Percentiles rank a stretch among this genome's conserved stretches.
These are phyloP conservation scores for Murraya koenigii DNA, from an alignment of 345 rosid genomes.

Conservation along the genomic window DNA sequence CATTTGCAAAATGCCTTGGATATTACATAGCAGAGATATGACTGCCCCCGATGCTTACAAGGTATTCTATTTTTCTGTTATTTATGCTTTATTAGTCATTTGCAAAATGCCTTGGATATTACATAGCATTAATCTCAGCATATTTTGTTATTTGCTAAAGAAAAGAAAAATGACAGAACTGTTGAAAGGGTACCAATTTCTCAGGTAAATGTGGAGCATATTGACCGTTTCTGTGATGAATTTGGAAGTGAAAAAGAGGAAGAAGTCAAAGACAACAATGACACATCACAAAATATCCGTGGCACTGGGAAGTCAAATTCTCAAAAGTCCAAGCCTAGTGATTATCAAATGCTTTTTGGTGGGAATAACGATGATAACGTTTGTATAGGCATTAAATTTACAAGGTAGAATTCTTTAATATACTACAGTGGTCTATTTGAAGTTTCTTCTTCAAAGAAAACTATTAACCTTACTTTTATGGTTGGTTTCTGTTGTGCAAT, in stretches of 20 bases:
- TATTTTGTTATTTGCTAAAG: background rate
- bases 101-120: background rate
- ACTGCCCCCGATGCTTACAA: constrained; percentile 64
- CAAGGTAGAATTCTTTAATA: constrained; percentile 50
- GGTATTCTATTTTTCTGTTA: constrained; percentile 39
- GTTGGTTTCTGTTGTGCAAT: background rate
- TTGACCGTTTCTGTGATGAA: constrained; percentile 66
- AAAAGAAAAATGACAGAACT: background rate
- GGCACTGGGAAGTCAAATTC: constrained; percentile 24
- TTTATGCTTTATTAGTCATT: constrained; percentile 10
- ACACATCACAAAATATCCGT: constrained; percentile 19
- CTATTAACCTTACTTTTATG: background rate
- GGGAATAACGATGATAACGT: constrained; percentile 73
- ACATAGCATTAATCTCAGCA: background rate
- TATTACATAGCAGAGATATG: no score
- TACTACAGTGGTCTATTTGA: background rate
- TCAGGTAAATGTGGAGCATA: constrained; percentile 78
- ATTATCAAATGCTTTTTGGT: constrained; percentile 77
- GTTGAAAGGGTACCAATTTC: constrained; percentile 16
- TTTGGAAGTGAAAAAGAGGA: constrained; percentile 68
- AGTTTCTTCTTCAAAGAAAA: background rate
- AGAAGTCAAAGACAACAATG: constrained; percentile 22
- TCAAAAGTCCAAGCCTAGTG: constrained; percentile 74
- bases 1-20: constrained; percentile 8
- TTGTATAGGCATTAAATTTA: constrained; percentile 87